These are phyloP conservation scores for Penicillium coffeae DNA, from an alignment of 495 filamentous ascomycete genomes.

Conservation along the genomic window DNA sequence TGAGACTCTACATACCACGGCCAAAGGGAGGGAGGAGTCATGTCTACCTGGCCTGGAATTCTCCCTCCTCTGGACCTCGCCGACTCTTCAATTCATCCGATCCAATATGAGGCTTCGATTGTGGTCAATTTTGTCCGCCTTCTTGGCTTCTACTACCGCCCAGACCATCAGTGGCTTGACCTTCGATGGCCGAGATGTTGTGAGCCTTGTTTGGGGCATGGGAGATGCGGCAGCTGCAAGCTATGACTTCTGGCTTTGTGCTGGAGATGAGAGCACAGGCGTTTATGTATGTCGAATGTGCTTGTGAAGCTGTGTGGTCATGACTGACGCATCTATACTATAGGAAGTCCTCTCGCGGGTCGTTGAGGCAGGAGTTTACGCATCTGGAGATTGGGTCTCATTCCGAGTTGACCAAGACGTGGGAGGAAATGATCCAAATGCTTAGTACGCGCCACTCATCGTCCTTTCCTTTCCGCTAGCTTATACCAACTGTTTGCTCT, in stretches of 20 bases:
- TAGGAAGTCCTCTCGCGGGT: slow-evolving; percentile 45
- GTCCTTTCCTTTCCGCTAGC: background rate
- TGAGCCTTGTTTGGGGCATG: slow-evolving; percentile 31
- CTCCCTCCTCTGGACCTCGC: slow-evolving; percentile 2
- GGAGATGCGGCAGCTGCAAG: slow-evolving; percentile 40
- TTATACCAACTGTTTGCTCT: background rate
- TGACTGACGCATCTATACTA: background rate
- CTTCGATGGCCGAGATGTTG: slow-evolving; percentile 43
- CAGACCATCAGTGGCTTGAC: slow-evolving; percentile 53
- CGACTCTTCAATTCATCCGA: slow-evolving; percentile 3
- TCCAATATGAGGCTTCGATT: slow-evolving; percentile 35
- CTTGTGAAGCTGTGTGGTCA: background rate
- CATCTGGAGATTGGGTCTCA: slow-evolving; percentile 48
- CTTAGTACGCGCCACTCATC: slow-evolving; percentile 51
- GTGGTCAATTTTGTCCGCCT: slow-evolving; percentile 37
- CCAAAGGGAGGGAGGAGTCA: slow-evolving; percentile 1
- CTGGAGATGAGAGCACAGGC: slow-evolving; percentile 54
- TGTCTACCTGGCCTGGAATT: background rate
- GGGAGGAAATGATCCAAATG: slow-evolving; percentile 51
- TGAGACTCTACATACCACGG: slow-evolving; percentile 16
- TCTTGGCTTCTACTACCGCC: slow-evolving; percentile 46
- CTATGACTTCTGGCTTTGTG: slow-evolving; percentile 61
- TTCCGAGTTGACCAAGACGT: slow-evolving; percentile 45
- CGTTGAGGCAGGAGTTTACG: slow-evolving; percentile 37
- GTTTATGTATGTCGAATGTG: slow-evolving; percentile 30